Evolutionary conservation across 345 rosid species (phyloP).

Genomic region (Rubroshorea leprosula): DNA sequence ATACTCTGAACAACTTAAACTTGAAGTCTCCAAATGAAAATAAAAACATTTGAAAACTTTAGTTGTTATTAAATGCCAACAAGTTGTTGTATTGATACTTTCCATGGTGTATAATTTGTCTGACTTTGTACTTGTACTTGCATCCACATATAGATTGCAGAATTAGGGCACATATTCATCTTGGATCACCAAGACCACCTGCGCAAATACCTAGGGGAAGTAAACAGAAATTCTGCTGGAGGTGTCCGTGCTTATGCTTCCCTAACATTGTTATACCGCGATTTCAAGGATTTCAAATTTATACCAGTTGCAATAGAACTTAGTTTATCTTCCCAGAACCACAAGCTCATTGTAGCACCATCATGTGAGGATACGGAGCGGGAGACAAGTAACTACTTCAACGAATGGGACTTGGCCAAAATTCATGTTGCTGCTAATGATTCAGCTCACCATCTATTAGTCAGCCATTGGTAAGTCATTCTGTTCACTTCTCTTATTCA

Average conservation of each 20-base stretch:
- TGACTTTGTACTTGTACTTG: no score
- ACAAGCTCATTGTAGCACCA: neutral
- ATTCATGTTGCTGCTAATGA: constrained; percentile 59
- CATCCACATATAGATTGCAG: no score
- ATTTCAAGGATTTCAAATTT: constrained; percentile 34
- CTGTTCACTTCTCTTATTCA: neutral
- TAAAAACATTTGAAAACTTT: no score
- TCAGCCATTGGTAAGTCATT: constrained; percentile 47
- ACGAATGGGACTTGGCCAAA: constrained; percentile 56
- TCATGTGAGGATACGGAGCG: no score
- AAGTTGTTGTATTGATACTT: no score
- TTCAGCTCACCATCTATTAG: constrained; percentile 50
- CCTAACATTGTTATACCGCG: constrained; percentile 42
- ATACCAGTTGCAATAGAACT: constrained; percentile 58
- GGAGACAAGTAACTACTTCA: constrained; percentile 30
- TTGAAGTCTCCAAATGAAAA: no score
- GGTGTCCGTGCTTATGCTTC: constrained; percentile 50
- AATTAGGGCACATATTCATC: no score
- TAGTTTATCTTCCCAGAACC: constrained; percentile 21
- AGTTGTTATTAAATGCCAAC: no score
- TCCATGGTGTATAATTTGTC: no score
- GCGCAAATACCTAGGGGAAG: constrained; percentile 37
- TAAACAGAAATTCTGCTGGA: constrained; percentile 27
- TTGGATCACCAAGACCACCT: constrained; percentile 67
- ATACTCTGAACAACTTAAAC: no score